Percentiles rank a stretch among this genome's conserved stretches.
Conservation (phyloP, 2,329 filamentous ascomycete species). For the Setomelanomma holmii region DNA sequence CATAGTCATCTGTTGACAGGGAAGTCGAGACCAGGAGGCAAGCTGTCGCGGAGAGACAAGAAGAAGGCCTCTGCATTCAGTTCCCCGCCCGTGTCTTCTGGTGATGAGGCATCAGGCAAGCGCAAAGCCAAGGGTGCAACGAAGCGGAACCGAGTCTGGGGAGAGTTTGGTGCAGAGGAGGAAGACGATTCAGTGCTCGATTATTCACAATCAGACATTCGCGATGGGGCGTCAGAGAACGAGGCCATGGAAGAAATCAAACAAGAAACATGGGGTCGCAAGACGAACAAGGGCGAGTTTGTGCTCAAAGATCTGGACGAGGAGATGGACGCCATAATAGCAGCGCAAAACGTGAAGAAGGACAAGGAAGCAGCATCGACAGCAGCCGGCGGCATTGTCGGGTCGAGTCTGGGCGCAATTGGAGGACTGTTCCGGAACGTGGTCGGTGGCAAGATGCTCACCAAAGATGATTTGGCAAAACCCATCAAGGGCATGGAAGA, state of each 20-base stretch:
- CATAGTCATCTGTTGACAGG: slow-evolving; percentile 72
- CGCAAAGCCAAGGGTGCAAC: slow-evolving; percentile 66
- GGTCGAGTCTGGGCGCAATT: slow-evolving; percentile 80
- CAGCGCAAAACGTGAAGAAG: slow-evolving; percentile 72
- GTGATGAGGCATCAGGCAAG: slow-evolving; percentile 73
- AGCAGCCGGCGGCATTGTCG: slow-evolving; percentile 69
- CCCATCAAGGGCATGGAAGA: slow-evolving; percentile 96
- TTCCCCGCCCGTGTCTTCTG: slow-evolving; percentile 75
- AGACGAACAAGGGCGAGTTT: slow-evolving; percentile 88
- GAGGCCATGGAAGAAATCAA: slow-evolving; percentile 76
- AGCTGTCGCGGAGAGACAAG: slow-evolving; percentile 81
- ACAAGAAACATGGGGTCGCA: slow-evolving; percentile 81
- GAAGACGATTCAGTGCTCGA: slow-evolving; percentile 80
- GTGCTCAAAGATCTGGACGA: slow-evolving; percentile 92
- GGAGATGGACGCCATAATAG: slow-evolving; percentile 88
- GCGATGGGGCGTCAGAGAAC: slow-evolving; percentile 57
- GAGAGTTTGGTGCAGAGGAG: slow-evolving; percentile 88
- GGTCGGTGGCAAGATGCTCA: slow-evolving; percentile 90
- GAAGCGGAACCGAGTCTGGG: slow-evolving; percentile 93
- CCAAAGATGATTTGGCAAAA: slow-evolving; percentile 86
- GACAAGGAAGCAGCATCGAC: slow-evolving; percentile 28
- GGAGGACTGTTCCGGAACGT: slow-evolving; percentile 92
- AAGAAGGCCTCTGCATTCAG: slow-evolving; percentile 65
- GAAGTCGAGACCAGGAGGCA: slow-evolving; percentile 76
- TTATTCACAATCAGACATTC: slow-evolving; percentile 75